Evolutionary conservation across 2,329 filamentous ascomycete species (phyloP), one percentile per base, ranked within the genome.

Genomic region (Botrytis hyacinthi): DNA sequence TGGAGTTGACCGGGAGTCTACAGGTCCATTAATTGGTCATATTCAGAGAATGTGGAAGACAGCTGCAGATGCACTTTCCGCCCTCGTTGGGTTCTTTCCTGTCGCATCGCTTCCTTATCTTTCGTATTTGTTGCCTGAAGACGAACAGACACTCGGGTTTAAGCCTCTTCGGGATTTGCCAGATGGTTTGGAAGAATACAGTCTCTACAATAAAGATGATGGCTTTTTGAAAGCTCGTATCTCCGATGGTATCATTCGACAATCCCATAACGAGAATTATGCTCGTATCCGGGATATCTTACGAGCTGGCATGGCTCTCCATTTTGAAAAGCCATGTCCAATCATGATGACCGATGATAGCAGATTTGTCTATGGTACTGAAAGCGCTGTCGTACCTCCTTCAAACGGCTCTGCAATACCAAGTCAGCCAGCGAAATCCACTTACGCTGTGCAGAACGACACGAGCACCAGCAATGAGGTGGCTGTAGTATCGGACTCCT

Each of bases 121-220:
- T 42, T 83, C 85, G 20, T 92, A 93, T 79, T 84, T 93, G 78
- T 84, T 93, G 5, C 88, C 91, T 75, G 91, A 93, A 80, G 91
- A 93, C 79, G 87, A 88, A 73, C 87, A 90, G 71, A 91, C 88
- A 4, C 83, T 92, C 75, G 90, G 88, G 1, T 93, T 93, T 79
- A 84, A 86, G 76, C 90, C 91, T 0, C 82, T 93, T 35, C 82
- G 79, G 40, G 40, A 44, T 61, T 84, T 84, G 48, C 82, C 85
- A 4, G 82, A 84, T 57, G 86, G 85, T 5, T 81, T 80, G 74
- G 85, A 86, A 65, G 35, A 70, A 32, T 73, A 48, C 71, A 90
- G 90, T 83, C 83, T 87, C 66, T 82, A 84, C 74, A 80, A 81
- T 20, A 80, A 82, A n/a, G 79, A 78, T 35, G 81, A 80, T 32